Base-by-base conservation (phyloP, 2,329 filamentous ascomycete species). In the Diaporthe citrichinensis region DNA sequence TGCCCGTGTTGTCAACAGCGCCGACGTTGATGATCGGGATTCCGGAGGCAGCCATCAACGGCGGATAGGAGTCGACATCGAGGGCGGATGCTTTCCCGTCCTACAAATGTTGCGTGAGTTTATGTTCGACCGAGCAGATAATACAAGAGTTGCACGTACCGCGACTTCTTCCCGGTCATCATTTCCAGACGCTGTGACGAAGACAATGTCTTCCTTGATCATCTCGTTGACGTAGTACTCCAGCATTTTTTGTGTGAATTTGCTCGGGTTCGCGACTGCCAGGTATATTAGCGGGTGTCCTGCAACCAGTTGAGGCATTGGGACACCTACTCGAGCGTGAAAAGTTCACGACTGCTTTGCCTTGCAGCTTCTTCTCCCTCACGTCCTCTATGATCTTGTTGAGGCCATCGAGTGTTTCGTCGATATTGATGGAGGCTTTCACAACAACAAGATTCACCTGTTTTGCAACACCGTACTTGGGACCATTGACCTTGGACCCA, bases 121-220 rank as follows among this genome's bases (percentile, higher is more conserved):
- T 15, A 3, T 51, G 3, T 20, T 7, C 6, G 10, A 25, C 14
- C 12, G 4, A 2, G 23, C 25, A 53, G 17, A 31, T 23, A 25
- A 23, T 1, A 3, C 28, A 6, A n/a, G 28, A 39, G 12, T 2
- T 1, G 23, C 1, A 53, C 65, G 17, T 68, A 68, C 65, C 12
- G 46, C 46, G 46, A 68, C 65, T 53, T 68, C 65, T n/a, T 68
- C 65, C 46, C 65, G 31, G n/a, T 68, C 65, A 53, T 68, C 65
- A 5, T 68, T 68, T 12, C 65, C 65, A 39, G 65, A 68, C 8
- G 65, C 31, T 1, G 65, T 53, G 31, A 68, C 10, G 9, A 68
- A 68, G 23, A 68, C 14, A 3, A 68, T 14, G 15, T 68, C 65
- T 39, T 68, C 46, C 46, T 39, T 68, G 65, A 68, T 68, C 65